Conservation (phyloP, 305 asterid species). For the Ruellia speciosa region DNA sequence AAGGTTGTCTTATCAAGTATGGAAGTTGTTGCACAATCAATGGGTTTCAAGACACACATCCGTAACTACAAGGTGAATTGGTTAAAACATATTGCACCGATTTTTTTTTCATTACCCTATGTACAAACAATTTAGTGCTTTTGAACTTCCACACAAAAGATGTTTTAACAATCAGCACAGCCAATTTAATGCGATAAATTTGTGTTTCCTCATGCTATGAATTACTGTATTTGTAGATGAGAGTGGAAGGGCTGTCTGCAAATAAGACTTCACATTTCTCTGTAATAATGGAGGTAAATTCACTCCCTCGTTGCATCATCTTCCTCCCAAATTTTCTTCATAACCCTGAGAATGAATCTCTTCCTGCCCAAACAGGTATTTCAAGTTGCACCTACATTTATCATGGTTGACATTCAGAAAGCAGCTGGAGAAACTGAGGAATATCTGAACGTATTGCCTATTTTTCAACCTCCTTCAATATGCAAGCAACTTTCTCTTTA, state of each 20-base stretch:
- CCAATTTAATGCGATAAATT: background rate
- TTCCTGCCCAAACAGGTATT: constrained; percentile 42
- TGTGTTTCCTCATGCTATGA: constrained; percentile 4
- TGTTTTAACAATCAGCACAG: background rate
- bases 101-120: background rate
- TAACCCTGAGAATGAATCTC: constrained; percentile 5
- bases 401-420: constrained; percentile 92
- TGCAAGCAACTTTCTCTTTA: constrained; percentile 5
- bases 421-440: constrained; percentile 86
- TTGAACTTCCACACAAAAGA: background rate
- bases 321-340: constrained; percentile 11
- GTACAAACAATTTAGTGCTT: background rate
- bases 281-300: constrained; percentile 70
- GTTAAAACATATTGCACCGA: constrained; percentile 1
- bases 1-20: constrained; percentile 78
- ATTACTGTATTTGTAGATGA: constrained; percentile 47
- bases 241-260: constrained; percentile 87
- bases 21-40: constrained; percentile 98
- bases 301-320: constrained; percentile 1
- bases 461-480: background rate
- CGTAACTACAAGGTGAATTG: constrained; percentile 76
- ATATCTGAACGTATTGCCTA: constrained; percentile 54
- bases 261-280: constrained; percentile 78
- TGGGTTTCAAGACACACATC: constrained; percentile 97
- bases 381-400: constrained; percentile 77